These are phyloP conservation scores for Annulohypoxylon bovei DNA, from an alignment of 495 filamentous ascomycete genomes.

Conservation along the genomic window DNA sequence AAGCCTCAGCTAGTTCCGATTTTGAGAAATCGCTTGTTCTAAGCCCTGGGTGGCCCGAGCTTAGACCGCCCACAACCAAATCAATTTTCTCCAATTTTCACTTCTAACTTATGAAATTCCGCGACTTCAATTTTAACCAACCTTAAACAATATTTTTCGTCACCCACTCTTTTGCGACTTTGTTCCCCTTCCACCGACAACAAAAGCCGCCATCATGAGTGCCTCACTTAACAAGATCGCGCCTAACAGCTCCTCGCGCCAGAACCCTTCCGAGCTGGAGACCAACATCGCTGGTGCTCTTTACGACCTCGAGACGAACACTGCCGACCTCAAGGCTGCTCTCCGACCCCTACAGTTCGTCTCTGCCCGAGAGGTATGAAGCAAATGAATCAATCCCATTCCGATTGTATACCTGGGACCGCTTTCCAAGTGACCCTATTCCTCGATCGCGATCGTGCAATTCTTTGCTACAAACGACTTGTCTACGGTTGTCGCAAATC, in stretches of 20 bases:
- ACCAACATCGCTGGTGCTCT: conserved; percentile 91
- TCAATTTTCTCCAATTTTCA: conserved; percentile 20
- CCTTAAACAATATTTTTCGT: conserved; percentile 6
- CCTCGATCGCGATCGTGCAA: conserved; percentile 41
- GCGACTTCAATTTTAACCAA: conserved; percentile 28
- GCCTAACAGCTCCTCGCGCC: conserved; percentile 90
- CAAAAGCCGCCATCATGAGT: conserved; percentile 57
- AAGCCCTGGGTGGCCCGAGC: conserved; percentile 35
- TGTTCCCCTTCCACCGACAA: conserved; percentile 25
- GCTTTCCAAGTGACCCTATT: conserved; percentile 51
- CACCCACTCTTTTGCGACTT: conserved; percentile 34
- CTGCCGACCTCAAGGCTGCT: conserved; percentile 89
- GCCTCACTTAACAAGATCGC: conserved; percentile 95
- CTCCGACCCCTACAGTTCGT: conserved; percentile 97
- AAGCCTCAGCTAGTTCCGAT: background rate
- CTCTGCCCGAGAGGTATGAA: conserved; percentile 96
- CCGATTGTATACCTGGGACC: conserved; percentile 37
- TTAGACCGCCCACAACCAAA: conserved; percentile 26
- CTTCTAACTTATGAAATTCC: conserved; percentile 20
- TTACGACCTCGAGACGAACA: conserved; percentile 98
- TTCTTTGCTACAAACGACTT: conserved; percentile 23
- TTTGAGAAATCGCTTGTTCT: conserved; percentile 19
- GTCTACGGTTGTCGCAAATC: conserved; percentile 27
- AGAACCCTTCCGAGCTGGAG: conserved; percentile 95
- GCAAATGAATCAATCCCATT: conserved; percentile 42